A percentile compares a stretch with the other conserved stretches of the same genome.
Evolutionary conservation across 1,139 yeast genomes (phyloP).

Genomic region (Saccharomyces hybrid): DNA sequence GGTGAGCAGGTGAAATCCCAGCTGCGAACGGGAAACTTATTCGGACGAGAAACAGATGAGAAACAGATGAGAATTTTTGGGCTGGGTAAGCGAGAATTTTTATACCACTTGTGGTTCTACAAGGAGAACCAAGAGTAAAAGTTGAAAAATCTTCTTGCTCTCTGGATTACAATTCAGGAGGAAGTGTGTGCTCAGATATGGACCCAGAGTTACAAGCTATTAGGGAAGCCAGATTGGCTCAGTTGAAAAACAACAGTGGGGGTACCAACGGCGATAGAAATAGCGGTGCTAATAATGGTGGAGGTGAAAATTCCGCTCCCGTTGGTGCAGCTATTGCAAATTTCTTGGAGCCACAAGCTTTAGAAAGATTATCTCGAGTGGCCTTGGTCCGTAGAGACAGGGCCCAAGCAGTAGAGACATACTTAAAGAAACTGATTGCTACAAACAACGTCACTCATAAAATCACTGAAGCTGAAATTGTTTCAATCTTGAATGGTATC

Average conservation of each 20-base stretch:
- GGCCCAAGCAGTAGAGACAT: constrained; percentile 80
- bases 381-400: constrained; percentile 86
- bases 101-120: not conserved
- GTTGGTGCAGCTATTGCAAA: constrained; percentile 45
- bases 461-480: constrained; percentile 71
- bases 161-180: not conserved
- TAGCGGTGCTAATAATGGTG: constrained; percentile 9
- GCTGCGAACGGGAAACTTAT: not conserved
- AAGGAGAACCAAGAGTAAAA: not conserved
- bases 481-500: constrained; percentile 72
- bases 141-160: not conserved
- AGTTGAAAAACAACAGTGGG: constrained; percentile 54
- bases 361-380: constrained; percentile 83
- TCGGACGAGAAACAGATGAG: not conserved
- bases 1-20: constrained; percentile 1
- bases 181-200: constrained; percentile 13
- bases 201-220: constrained; percentile 84
- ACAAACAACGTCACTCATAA: constrained; percentile 72
- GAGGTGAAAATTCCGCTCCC: constrained; percentile 14
- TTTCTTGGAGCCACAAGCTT: constrained; percentile 69
- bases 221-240: constrained; percentile 79
- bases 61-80: not conserved
- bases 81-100: not conserved
- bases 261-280: constrained; percentile 16
- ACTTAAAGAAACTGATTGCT: constrained; percentile 64